These are phyloP conservation scores for Nemania sp. DNA, from an alignment of 2,329 filamentous ascomycete genomes.

Conservation along the genomic window DNA sequence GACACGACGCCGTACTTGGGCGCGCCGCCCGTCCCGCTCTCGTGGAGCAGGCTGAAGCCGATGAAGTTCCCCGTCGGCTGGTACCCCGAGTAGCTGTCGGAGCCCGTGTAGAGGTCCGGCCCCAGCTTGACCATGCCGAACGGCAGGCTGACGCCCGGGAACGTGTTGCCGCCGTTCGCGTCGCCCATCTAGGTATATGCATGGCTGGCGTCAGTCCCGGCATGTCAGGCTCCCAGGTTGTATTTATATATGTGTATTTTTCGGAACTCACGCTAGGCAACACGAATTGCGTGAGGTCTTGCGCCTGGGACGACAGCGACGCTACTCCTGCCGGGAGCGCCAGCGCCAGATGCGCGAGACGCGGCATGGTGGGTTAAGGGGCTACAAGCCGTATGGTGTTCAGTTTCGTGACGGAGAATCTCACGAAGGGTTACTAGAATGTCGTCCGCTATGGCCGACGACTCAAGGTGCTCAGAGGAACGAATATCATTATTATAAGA, in stretches of 20 bases:
- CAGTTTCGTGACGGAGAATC: background rate
- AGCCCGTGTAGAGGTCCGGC: slow-evolving; percentile 53
- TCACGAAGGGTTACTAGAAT: too few species aligned
- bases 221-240: background rate
- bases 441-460: too few species aligned
- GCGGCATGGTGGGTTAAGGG: slow-evolving; percentile 10
- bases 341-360: background rate
- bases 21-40: slow-evolving; percentile 69
- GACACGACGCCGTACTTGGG: slow-evolving; percentile 71
- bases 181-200: slow-evolving; percentile 48
- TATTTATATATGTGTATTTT: background rate
- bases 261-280: slow-evolving; percentile 23
- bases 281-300: slow-evolving; percentile 22
- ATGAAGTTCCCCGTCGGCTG: slow-evolving; percentile 56
- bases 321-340: background rate
- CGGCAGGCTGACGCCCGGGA: slow-evolving; percentile 54
- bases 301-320: slow-evolving; percentile 8
- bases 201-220: background rate
- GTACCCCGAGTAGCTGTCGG: slow-evolving; percentile 59
- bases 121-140: slow-evolving; percentile 56
- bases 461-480: too few species aligned
- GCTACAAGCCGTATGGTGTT: background rate
- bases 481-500: too few species aligned
- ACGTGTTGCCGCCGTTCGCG: slow-evolving; percentile 53
- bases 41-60: slow-evolving; percentile 67